Base-by-base conservation (phyloP, 1,284 basidiomycete genomes). In the Ustilago loliicola region DNA sequence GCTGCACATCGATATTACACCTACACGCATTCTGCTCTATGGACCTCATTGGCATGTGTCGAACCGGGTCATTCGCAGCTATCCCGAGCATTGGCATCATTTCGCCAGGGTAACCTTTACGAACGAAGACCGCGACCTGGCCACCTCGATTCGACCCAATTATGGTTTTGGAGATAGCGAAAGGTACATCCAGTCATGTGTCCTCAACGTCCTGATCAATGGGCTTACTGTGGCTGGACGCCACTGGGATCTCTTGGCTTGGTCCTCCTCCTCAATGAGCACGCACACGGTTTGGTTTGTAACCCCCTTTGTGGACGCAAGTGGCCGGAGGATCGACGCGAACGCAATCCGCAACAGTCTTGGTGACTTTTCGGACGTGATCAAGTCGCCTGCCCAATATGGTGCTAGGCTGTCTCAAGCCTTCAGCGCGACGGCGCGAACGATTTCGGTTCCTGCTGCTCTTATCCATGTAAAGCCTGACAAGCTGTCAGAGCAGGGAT, bases 351-450 rank as follows among this genome's bases (percentile, higher is more conserved):
- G 74, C 6, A 36, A 17, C 2, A 42, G 50, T n/a, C 66, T 77
- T 23, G 74, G 74, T 15, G 59, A 68, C 42, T 77, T 77, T 32
- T 55, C 50, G 17, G 66, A 69, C 13, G 74, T 72, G 25, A 61
- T 68, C 10, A 34, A 47, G 7, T 47, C n/a, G 21, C 74, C 74
- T 1, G 69, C 70, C 19, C 50, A 32, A 10, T 72, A 69, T 42
- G 74, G 74, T 4, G 70, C 74, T 0, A 54, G 70, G 13, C 45
- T 77, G 7, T 77, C 74, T 7, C 74, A 77, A 42, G 74, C 74
- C 10, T 77, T 77, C 55, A 77, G 74, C 36, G 74, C 74, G 1
- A 77, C 74, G 2, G 74, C 74, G 0, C 60, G 58, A 2, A 72
- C 74, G 1, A 29, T 77, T 15, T 25, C 40, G 2, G 52, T 77